A percentile compares a stretch with the other conserved stretches of the same genome.
phyloP scores from a whole-genome alignment of 495 filamentous ascomycete genomes.

The Sphaerosporella brunnea region DNA sequence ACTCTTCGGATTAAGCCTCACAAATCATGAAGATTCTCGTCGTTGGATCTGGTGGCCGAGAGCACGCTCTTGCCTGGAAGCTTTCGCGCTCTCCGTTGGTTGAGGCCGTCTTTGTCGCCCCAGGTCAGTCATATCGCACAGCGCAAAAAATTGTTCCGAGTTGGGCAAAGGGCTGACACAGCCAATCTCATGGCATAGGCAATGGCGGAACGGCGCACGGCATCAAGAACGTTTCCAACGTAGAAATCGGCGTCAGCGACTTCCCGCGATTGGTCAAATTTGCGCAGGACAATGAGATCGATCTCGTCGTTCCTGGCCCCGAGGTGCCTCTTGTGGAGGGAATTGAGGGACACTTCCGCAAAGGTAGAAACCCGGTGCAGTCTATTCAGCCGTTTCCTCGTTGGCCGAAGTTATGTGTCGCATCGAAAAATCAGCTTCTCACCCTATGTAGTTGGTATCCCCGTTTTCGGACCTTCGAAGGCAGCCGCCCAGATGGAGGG shows the following conservation, averaged over 20 bases:
- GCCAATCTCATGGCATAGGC: constrained; percentile 32
- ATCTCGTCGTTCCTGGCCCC: constrained; percentile 77
- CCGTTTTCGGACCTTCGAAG: constrained; percentile 73
- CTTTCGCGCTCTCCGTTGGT: constrained; percentile 59
- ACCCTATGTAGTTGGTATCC: constrained; percentile 44
- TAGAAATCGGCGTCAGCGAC: constrained; percentile 47
- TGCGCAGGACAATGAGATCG: constrained; percentile 53
- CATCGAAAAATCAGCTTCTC: no score
- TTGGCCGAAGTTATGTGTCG: background rate
- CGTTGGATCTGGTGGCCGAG: constrained; percentile 80
- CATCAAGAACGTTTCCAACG: constrained; percentile 54
- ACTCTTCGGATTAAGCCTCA: background rate
- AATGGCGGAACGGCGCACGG: constrained; percentile 75
- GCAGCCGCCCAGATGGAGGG: constrained; percentile 83
- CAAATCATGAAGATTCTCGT: constrained; percentile 44
- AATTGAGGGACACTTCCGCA: constrained; percentile 65
- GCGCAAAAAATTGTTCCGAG: background rate
- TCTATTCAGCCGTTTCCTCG: no score
- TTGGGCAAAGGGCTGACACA: background rate
- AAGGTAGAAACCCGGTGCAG: constrained; percentile 27
- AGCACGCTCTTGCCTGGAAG: constrained; percentile 93
- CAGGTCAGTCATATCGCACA: constrained; percentile 31
- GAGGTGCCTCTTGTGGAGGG: constrained; percentile 90
- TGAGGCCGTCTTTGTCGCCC: constrained; percentile 46
- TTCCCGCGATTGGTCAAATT: constrained; percentile 60